These are phyloP conservation scores for Bacterosira constricta DNA, from an alignment of 108 stramenopile genomes.

Conservation along the genomic window DNA sequence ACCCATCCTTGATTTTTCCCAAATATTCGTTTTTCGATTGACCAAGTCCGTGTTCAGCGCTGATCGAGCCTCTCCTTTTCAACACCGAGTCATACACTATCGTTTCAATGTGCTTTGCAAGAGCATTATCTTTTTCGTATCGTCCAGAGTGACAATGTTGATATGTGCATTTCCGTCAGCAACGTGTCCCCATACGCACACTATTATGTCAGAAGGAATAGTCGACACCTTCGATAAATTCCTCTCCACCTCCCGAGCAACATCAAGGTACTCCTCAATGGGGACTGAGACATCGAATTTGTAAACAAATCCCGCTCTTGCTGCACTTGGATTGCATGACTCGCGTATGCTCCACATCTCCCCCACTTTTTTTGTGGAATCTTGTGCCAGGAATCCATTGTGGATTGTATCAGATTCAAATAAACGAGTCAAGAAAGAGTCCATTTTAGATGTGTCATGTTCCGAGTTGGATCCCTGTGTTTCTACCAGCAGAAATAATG, in stretches of 20 bases:
- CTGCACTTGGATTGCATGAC: conserved; percentile 64
- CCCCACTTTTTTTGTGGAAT: conserved; percentile 67
- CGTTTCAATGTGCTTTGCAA: conserved; percentile 67
- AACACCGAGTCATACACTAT: conserved; percentile 75
- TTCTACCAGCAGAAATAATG: conserved; percentile 89
- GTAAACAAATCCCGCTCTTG: conserved; percentile 72
- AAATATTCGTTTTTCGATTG: conserved; percentile 83
- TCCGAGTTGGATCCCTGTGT: conserved; percentile 82
- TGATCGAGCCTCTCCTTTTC: conserved; percentile 89
- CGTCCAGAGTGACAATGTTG: conserved; percentile 77
- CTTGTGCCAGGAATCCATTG: conserved; percentile 88
- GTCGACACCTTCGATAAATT: conserved; percentile 10
- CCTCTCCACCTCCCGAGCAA: conserved; percentile 63
- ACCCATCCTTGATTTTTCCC: conserved; percentile 43
- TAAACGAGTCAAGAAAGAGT: conserved; percentile 71
- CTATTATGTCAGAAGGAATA: conserved; percentile 30
- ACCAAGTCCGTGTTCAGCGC: conserved; percentile 98
- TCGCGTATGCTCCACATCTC: conserved; percentile 85
- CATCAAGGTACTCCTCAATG: conserved; percentile 65
- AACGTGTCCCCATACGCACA: conserved; percentile 85
- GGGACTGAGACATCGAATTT: conserved; percentile 96
- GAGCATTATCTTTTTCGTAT: conserved; percentile 41
- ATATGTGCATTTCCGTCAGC: conserved; percentile 96
- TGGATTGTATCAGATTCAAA: conserved; percentile 55
- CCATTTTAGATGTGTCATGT: conserved; percentile 88